These are phyloP conservation scores for Kwoniella europaea DNA, from an alignment of 768 basidiomycete species.

Conservation along the genomic window DNA sequence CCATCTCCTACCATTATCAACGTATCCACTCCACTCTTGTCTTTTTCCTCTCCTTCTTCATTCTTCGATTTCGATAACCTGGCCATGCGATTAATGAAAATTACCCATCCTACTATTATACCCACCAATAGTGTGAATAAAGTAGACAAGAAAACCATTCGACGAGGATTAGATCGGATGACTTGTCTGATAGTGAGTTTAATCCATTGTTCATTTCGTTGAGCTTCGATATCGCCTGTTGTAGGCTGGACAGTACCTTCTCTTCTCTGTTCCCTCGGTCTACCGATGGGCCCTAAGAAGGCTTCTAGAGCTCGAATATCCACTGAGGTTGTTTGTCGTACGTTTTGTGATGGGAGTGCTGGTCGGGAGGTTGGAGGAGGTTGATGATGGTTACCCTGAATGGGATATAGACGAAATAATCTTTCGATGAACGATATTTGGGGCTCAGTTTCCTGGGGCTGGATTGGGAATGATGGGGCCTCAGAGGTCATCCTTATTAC, in stretches of 20 bases:
- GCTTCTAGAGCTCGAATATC: not conserved
- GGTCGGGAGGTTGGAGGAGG: not conserved
- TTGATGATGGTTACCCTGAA: not conserved
- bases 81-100: not conserved
- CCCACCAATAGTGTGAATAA: too few relatives aligned
- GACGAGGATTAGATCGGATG: not conserved
- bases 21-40: not conserved
- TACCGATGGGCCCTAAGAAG: not conserved
- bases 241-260: too few relatives aligned
- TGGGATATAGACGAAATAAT: not conserved
- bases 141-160: not conserved
- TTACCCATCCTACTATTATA: constrained; percentile 4
- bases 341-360: not conserved
- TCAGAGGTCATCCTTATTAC: not conserved
- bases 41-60: not conserved
- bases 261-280: not conserved
- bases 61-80: not conserved
- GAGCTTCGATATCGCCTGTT: not conserved
- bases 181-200: not conserved
- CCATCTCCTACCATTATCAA: constrained; percentile 12
- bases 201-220: not conserved
- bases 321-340: not conserved
- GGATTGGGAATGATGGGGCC: not conserved
- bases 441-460: not conserved
- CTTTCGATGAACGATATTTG: not conserved